phyloP scores from a whole-genome alignment of 2,329 filamentous ascomycete species.

The Phialophora expanda region DNA sequence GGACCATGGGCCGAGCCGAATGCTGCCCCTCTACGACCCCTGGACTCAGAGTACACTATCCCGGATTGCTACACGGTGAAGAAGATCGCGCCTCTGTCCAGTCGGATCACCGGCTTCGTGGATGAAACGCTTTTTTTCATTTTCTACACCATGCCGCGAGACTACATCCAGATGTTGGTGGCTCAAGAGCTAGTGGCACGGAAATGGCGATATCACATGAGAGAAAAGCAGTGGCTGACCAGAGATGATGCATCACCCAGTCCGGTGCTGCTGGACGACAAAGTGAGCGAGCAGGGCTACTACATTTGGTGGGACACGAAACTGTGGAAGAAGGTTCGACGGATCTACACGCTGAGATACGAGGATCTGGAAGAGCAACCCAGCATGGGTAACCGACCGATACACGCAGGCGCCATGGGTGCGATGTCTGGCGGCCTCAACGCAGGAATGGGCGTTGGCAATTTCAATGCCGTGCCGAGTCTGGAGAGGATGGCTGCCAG shows the following conservation, averaged over 20 bases:
- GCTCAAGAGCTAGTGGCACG: slow-evolving; percentile 64
- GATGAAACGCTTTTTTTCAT: slow-evolving; percentile 72
- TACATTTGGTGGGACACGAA: slow-evolving; percentile 58
- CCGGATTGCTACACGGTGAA: slow-evolving; percentile 69
- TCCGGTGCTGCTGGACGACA: slow-evolving; percentile 55
- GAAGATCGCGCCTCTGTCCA: slow-evolving; percentile 67
- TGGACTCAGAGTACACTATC: slow-evolving; percentile 68
- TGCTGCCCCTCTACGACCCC: slow-evolving; percentile 56
- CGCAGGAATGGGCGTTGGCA: slow-evolving; percentile 31
- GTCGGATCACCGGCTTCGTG: slow-evolving; percentile 63
- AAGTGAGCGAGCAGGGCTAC: slow-evolving; percentile 57
- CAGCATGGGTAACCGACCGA: slow-evolving; percentile 36
- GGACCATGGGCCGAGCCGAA: slow-evolving; percentile 65
- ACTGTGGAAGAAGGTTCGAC: slow-evolving; percentile 57
- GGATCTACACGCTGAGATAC: slow-evolving; percentile 57
- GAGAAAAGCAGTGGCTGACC: slow-evolving; percentile 59
- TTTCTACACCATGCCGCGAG: slow-evolving; percentile 70
- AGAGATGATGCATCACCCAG: slow-evolving; percentile 52
- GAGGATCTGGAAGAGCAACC: slow-evolving; percentile 55
- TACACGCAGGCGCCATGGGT: slow-evolving; percentile 32
- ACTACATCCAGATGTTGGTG: slow-evolving; percentile 69
- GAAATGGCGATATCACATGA: slow-evolving; percentile 60
- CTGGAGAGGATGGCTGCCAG: slow-evolving; percentile 38
- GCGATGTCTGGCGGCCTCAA: slow-evolving; percentile 31
- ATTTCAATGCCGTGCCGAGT: slow-evolving; percentile 39